Conservation (phyloP, 2,329 filamentous ascomycete species). For the Nemania abortiva region DNA sequence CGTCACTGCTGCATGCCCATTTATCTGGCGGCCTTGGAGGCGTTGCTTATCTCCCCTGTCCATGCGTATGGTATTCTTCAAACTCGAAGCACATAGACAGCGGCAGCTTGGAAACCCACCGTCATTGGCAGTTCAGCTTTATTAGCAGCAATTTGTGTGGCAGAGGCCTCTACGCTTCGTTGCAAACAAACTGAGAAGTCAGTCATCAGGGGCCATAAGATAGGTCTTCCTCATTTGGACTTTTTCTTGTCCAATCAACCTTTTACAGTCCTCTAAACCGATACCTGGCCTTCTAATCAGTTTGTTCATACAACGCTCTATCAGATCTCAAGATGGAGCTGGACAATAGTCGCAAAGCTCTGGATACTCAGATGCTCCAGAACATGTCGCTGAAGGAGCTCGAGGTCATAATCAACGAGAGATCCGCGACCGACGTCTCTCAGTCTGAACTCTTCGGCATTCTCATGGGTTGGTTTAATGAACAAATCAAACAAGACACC, state of each 20-base stretch:
- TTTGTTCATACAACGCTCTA: background rate
- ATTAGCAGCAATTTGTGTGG: background rate
- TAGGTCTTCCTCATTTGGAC: background rate
- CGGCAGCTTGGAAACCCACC: background rate
- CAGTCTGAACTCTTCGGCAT: constrained; percentile 36
- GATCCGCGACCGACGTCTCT: constrained; percentile 9
- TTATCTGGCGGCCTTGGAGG: background rate
- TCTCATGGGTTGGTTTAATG: constrained; percentile 48
- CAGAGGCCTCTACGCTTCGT: background rate
- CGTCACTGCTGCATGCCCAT: background rate
- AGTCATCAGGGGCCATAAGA: background rate
- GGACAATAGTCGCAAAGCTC: constrained; percentile 7
- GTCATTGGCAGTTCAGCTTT: background rate
- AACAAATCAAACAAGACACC: constrained; percentile 45
- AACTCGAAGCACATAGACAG: background rate
- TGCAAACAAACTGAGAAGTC: constrained; percentile 5
- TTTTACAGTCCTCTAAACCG: too few species aligned
- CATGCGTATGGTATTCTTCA: background rate
- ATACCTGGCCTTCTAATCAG: background rate
- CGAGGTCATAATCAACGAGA: constrained; percentile 31
- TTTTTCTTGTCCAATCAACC: background rate
- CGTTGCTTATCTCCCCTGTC: background rate
- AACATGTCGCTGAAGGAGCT: constrained; percentile 36
- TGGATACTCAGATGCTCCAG: constrained; percentile 32
- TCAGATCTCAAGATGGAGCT: constrained; percentile 42